Evolutionary conservation across 176 grass and related monocot species (phyloP).

Genomic region (Ensete ventricosum): DNA sequence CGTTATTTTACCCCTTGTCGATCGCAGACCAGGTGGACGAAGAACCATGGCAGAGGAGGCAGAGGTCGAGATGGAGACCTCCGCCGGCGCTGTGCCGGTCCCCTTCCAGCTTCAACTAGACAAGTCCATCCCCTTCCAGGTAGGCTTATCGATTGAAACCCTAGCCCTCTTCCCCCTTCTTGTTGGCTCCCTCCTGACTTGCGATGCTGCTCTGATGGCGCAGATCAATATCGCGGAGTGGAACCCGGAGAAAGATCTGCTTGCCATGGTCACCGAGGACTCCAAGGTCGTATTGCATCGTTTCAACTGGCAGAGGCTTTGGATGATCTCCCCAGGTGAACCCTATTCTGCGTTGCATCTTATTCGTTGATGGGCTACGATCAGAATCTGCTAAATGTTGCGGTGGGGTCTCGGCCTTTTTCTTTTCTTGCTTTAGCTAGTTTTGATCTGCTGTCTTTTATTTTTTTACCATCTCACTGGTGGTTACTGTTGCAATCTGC

Average conservation of each 20-base stretch:
- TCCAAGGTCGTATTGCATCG: constrained; percentile 86
- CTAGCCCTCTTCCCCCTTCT: background rate
- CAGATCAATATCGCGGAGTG: constrained; percentile 89
- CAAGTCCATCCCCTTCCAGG: constrained; percentile 84
- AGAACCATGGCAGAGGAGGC: constrained; percentile 29
- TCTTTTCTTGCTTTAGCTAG: background rate
- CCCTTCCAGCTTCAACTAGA: constrained; percentile 97
- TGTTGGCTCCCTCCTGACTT: background rate
- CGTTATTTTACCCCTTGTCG: no score
- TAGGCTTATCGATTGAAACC: constrained; percentile 9
- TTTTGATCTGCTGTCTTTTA: no score
- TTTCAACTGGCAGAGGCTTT: constrained; percentile 98
- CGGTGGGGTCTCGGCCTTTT: background rate
- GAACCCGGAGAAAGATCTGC: constrained; percentile 96
- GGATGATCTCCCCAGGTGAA: constrained; percentile 70
- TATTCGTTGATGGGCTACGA: background rate
- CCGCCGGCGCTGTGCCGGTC: constrained; percentile 17
- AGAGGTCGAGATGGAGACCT: constrained; percentile 35
- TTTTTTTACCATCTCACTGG: no score
- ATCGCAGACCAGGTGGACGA: no score
- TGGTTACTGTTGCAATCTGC: no score
- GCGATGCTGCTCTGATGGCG: constrained; percentile 8
- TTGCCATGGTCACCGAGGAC: constrained; percentile 90
- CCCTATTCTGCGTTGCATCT: background rate
- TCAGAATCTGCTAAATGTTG: no score